Conservation (phyloP, 2,329 filamentous ascomycete genomes). For the Neofusicoccum sp. region DNA sequence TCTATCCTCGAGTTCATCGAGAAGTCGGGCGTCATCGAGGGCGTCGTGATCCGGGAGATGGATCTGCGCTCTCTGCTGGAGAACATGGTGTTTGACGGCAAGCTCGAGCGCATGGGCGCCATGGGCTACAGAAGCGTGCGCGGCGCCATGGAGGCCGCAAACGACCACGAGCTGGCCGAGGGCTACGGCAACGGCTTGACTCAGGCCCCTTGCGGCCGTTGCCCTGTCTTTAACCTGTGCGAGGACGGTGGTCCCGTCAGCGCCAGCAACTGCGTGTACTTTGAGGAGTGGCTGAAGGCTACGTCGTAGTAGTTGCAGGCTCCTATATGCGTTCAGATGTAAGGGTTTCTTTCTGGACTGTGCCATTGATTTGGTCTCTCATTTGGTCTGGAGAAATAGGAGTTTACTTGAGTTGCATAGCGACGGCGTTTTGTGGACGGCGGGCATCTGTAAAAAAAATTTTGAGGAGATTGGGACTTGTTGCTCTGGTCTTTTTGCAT, state of each 20-base stretch:
- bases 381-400: background rate
- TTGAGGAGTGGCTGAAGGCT: conserved; percentile 72
- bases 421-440: conserved; percentile 20
- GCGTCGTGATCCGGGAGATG: conserved; percentile 57
- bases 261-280: conserved; percentile 89
- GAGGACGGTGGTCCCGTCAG: conserved; percentile 89
- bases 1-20: conserved; percentile 78
- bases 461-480: background rate
- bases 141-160: conserved; percentile 30
- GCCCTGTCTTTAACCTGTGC: conserved; percentile 91
- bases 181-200: conserved; percentile 73
- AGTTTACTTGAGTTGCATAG: conserved; percentile 14
- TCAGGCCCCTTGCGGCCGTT: conserved; percentile 86
- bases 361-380: background rate
- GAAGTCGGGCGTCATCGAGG: conserved; percentile 69
- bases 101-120: conserved; percentile 66
- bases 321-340: background rate
- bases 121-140: conserved; percentile 53
- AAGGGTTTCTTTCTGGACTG: background rate
- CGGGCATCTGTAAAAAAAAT: background rate
- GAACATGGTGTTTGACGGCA: conserved; percentile 85
- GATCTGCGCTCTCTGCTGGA: conserved; percentile 87
- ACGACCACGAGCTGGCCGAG: conserved; percentile 40
- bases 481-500: conserved; percentile 1
- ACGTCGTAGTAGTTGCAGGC: background rate